These are phyloP conservation scores for Trichoderma brevicompactum DNA, from an alignment of 2,329 filamentous ascomycete genomes.

Conservation along the genomic window DNA sequence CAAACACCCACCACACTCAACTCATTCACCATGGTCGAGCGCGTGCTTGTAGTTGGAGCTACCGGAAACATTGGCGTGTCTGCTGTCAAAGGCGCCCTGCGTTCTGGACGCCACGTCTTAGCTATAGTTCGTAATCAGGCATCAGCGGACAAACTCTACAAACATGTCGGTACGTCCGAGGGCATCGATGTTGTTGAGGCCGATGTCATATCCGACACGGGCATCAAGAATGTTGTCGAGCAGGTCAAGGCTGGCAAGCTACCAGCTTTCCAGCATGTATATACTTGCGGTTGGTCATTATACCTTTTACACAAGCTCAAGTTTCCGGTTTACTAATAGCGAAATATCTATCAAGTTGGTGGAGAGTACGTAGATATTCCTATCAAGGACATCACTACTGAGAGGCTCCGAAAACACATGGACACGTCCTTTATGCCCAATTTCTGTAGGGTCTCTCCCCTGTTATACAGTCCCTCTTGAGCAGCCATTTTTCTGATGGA, in stretches of 20 bases:
- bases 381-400: not conserved
- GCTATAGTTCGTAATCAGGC: slow-evolving; percentile 3
- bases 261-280: slow-evolving; percentile 6
- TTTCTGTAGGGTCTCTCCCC: not conserved
- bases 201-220: not conserved
- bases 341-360: not conserved
- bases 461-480: not conserved
- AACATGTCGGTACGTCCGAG: not conserved
- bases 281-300: slow-evolving; percentile 9
- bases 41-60: not conserved
- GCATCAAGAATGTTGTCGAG: slow-evolving; percentile 11
- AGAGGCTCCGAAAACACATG: slow-evolving; percentile 13
- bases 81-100: slow-evolving; percentile 10
- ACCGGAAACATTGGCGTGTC: slow-evolving; percentile 9
- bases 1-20: not conserved
- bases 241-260: slow-evolving; percentile 12
- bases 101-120: not conserved
- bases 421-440: not conserved
- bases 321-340: not conserved
- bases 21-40: not conserved
- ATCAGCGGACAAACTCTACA: not conserved
- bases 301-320: too few relatives aligned
- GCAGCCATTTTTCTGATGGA: not conserved
- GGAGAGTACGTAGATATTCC: slow-evolving; percentile 2
- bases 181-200: not conserved